These are phyloP conservation scores for Coprinellus micaceus DNA, from an alignment of 768 basidiomycete species.

Conservation along the genomic window DNA sequence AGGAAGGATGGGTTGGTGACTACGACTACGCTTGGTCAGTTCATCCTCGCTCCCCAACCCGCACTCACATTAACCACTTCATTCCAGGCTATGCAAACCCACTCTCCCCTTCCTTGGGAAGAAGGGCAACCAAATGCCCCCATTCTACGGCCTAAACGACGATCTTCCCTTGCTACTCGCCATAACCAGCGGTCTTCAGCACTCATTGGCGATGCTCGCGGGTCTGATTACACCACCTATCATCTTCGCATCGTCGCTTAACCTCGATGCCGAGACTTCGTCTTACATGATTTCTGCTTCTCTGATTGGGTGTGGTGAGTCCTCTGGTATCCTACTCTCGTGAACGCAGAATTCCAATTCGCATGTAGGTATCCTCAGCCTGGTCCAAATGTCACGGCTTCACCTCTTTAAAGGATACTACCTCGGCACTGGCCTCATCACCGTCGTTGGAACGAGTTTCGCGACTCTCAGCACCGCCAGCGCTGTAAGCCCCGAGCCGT, in stretches of 20 bases:
- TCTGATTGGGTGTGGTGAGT: constrained; percentile 71
- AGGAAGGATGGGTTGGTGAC: constrained; percentile 78
- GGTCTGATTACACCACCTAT: constrained; percentile 83
- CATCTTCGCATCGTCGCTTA: constrained; percentile 65
- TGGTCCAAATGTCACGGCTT: constrained; percentile 75
- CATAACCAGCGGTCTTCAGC: constrained; percentile 69
- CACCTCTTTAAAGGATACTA: constrained; percentile 60
- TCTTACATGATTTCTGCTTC: constrained; percentile 81
- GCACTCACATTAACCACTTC: background rate
- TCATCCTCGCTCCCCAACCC: background rate
- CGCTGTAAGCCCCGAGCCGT: constrained; percentile 41
- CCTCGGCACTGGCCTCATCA: constrained; percentile 76
- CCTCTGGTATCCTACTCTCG: too few relatives aligned
- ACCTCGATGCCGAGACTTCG: constrained; percentile 52
- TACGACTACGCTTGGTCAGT: constrained; percentile 68
- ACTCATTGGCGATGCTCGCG: constrained; percentile 79
- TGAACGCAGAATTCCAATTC: too few relatives aligned
- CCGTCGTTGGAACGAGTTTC: constrained; percentile 80
- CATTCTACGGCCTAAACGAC: constrained; percentile 72
- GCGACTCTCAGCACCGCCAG: constrained; percentile 72
- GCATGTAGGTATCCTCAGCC: constrained; percentile 61
- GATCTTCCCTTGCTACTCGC: constrained; percentile 73
- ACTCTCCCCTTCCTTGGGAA: constrained; percentile 52
- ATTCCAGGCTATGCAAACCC: constrained; percentile 59
- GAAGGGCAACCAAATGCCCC: constrained; percentile 42